Base-by-base conservation (phyloP, 177 flowering plant genomes). In the Tripterygium wilfordii region DNA sequence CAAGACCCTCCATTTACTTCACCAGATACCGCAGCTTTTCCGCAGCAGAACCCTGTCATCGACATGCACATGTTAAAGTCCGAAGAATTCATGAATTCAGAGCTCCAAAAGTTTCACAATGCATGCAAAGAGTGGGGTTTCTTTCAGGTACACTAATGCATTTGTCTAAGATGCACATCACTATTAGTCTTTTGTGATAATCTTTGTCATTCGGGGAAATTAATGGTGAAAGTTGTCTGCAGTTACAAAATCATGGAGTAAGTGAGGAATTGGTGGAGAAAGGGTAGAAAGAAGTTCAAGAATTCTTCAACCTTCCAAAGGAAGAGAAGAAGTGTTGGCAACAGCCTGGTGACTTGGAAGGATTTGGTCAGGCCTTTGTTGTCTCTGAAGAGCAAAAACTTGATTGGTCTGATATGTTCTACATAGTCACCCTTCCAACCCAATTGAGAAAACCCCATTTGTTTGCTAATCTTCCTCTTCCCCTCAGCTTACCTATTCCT, bases 301-400 rank as follows among this genome's bases (percentile, higher is more conserved):
- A 46, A 1, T 47, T 59, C 28, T 46, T 59, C 53, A 46, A 41
- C 1, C 47, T 59, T 26, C 52, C 57, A 10, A 17, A 30, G 13
- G 63, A 45, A 40, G 61, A 62, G 37, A 62, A 56, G 56, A 45
- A 45, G 41, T 24, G 29, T 24, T 42, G 61, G 56, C 54, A 45
- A 14, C 19, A 40, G 5, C 42, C 47, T 8, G 61, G 41, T 10
- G 45, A 56, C 16, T 14, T 60, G 1, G 74, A 80, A 33, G 87
- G 87, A 18, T 80, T 66, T 56, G 87, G 87, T 2, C 81, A 78
- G 31, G 45, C 53, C 12, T 76, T 80, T 50, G 81, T 78, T 18
- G 60, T 61, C 0, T 74, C 80, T 1, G 78, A 73, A 18, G 74
- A 70, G 29, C 58, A 63, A 36, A 58, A 64, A 41, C 69, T 65